These are phyloP conservation scores for Penicillium sp. DNA, from an alignment of 2,329 filamentous ascomycete species.

Conservation along the genomic window DNA sequence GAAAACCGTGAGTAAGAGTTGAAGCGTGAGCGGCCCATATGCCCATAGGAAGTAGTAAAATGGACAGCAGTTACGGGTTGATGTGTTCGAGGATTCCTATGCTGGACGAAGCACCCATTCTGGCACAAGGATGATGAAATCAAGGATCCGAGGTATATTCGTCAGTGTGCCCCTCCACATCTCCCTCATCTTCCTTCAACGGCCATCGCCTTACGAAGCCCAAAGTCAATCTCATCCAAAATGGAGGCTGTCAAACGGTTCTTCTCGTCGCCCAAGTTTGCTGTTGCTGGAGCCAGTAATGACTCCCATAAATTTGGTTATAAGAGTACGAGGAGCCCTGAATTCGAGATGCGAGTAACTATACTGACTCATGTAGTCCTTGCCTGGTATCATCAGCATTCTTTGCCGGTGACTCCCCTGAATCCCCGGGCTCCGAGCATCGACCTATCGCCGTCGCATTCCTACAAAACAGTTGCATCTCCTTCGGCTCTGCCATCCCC, in stretches of 20 bases:
- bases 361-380: conserved; percentile 66
- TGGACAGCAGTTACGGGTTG: neutral
- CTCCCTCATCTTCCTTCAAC: neutral
- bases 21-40: too few species aligned
- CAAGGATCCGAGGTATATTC: conserved; percentile 1
- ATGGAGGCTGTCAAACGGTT: conserved; percentile 70
- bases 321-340: conserved; percentile 65
- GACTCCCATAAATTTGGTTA: conserved; percentile 87
- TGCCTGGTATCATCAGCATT: conserved; percentile 81
- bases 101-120: neutral
- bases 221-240: neutral
- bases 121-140: neutral
- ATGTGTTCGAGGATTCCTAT: neutral
- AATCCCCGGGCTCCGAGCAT: conserved; percentile 75
- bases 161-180: neutral
- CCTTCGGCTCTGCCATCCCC: conserved; percentile 70
- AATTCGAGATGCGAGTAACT: neutral
- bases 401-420: conserved; percentile 78
- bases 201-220: neutral
- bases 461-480: conserved; percentile 67
- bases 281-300: conserved; percentile 87
- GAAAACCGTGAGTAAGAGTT: too few species aligned
- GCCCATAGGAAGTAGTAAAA: neutral
- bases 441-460: conserved; percentile 59
- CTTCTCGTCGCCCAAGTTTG: conserved; percentile 79